These are phyloP conservation scores for Aspergillus sp. DNA, from an alignment of 2,329 filamentous ascomycete species.

Conservation along the genomic window DNA sequence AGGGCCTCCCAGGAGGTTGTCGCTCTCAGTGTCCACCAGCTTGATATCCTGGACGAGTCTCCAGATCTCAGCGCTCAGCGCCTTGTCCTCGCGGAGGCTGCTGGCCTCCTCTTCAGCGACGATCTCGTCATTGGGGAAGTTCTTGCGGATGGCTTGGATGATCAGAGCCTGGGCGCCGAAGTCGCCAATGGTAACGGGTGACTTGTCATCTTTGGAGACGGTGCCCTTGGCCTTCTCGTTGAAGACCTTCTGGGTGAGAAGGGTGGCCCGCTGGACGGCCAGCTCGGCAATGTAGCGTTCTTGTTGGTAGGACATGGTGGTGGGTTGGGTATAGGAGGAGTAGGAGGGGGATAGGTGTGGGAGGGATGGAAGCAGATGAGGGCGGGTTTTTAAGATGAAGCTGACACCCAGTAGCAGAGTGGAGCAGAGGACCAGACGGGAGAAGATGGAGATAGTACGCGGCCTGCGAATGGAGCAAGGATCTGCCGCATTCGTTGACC, in stretches of 20 bases:
- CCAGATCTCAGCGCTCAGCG: constrained; percentile 78
- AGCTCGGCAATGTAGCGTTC: constrained; percentile 84
- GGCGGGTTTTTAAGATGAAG: constrained; percentile 40
- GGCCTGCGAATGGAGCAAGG: constrained; percentile 22
- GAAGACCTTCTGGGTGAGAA: constrained; percentile 76
- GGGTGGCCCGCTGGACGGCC: constrained; percentile 78
- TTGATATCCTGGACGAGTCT: constrained; percentile 72
- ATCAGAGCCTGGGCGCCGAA: constrained; percentile 97
- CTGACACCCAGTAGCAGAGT: constrained; percentile 47
- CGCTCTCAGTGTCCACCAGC: constrained; percentile 66
- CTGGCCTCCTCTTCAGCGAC: constrained; percentile 94
- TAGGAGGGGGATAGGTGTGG: constrained; percentile 27
- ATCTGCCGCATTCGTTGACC: constrained; percentile 23
- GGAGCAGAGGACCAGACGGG: constrained; percentile 37
- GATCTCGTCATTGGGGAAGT: constrained; percentile 87
- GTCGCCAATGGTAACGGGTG: constrained; percentile 95
- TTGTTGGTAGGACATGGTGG: constrained; percentile 62
- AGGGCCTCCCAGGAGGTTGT: constrained; percentile 68
- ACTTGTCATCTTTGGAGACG: constrained; percentile 90
- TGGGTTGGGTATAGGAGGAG: constrained; percentile 23
- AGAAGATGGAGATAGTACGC: constrained; percentile 26
- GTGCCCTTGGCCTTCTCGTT: constrained; percentile 93
- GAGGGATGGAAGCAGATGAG: constrained; percentile 44
- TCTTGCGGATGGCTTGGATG: constrained; percentile 82
- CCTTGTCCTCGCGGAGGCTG: constrained; percentile 69